Evolutionary conservation across 805 yeast genomes (phyloP), one percentile per base, ranked within the genome.

Genomic region (Candida pseudoglaebosa): DNA sequence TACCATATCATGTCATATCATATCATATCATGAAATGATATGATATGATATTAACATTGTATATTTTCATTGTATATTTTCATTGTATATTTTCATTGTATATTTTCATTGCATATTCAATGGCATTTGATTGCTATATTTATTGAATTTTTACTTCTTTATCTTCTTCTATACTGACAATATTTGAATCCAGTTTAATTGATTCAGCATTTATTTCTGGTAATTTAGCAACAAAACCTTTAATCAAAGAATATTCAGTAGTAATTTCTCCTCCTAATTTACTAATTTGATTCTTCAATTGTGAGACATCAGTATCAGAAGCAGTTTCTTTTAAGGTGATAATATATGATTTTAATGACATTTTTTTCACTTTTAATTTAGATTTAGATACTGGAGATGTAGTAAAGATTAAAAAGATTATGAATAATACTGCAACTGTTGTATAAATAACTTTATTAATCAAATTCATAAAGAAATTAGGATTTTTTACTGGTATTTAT

Each of bases 101-200:
- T n/a, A n/a, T n/a, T n/a, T n/a, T n/a, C n/a, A n/a, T n/a, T n/a
- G n/a, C n/a, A n/a, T n/a, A n/a, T n/a, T n/a, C n/a, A n/a, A n/a
- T n/a, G n/a, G n/a, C n/a, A n/a, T n/a, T n/a, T n/a, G n/a, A n/a
- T n/a, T 21, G 24, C 24, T 21, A 7, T 21, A 21, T 13, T 26
- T 42, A 42, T 36, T 67, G 66, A 46, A 70, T 75, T 48, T 70
- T 68, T 30, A 82, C 87, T 52, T 77, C 84, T 53, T 73, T 64
- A 56, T 83, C 90, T 55, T 78, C 87, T 58, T 83, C 90, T 46
- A 82, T 65, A 29, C 70, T 61, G 34, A 75, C 73, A 47, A 83
- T 80, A 35, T 68, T 71, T 20, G 73, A 75, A 52, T 77, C 71
- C 30, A 57, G 52, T 46, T 65, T 57, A 48, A 82, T 56, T n/a